These are phyloP conservation scores for Adiantum capillusveneris DNA, from an alignment of 75 land plant genomes.

Conservation along the genomic window DNA sequence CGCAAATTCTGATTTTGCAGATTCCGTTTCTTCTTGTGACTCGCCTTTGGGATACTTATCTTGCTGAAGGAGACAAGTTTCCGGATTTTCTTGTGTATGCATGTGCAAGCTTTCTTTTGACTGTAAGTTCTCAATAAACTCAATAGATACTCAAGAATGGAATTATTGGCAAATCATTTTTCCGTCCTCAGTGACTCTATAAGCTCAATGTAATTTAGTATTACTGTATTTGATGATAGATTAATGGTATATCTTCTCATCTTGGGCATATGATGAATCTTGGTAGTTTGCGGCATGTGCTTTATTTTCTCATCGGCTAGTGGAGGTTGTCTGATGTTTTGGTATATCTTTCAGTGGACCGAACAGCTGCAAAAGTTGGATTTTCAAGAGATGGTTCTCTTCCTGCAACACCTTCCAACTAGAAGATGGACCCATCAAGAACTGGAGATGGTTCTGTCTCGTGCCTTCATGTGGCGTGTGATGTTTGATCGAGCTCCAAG, in stretches of 20 bases:
- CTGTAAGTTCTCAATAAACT: slow-evolving; percentile 57
- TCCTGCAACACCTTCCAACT: slow-evolving; percentile 94
- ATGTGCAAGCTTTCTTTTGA: slow-evolving; percentile 89
- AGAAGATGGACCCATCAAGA: slow-evolving; percentile 87
- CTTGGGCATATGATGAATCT: no score
- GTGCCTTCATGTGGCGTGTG: slow-evolving; percentile 98
- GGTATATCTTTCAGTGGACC: no score
- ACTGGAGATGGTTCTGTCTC: slow-evolving; percentile 97
- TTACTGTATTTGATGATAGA: no score
- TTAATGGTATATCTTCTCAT: no score
- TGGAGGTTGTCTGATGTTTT: no score
- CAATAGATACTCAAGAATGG: no score
- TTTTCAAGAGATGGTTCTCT: slow-evolving; percentile 97
- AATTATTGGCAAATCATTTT: no score
- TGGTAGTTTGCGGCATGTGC: no score
- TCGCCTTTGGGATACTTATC: slow-evolving; percentile 98
- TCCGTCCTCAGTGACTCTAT: no score
- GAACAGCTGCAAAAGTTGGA: slow-evolving; percentile 80
- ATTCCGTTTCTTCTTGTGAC: slow-evolving; percentile 90
- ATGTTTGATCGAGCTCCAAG: slow-evolving; percentile 94
- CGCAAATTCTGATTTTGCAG: no score
- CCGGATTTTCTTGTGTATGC: slow-evolving; percentile 97
- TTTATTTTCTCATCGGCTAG: no score
- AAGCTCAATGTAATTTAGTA: no score
- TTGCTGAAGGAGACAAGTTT: slow-evolving; percentile 95